Evolutionary conservation across 257 asterid genomes (phyloP).

Genomic region (Anisodus tanguticus): DNA sequence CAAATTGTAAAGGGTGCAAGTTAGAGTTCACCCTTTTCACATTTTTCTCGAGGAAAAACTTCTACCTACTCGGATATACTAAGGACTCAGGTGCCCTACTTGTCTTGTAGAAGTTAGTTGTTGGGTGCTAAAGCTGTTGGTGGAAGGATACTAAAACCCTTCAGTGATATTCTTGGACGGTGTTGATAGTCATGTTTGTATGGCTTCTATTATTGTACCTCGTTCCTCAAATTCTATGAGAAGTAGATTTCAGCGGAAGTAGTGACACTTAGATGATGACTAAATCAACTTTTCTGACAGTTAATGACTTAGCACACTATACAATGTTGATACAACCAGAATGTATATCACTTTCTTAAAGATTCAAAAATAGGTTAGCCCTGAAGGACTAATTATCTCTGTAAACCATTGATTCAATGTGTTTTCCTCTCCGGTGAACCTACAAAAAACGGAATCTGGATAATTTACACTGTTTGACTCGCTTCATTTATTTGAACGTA

Average conservation of each 20-base stretch:
- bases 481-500: not conserved
- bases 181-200: not conserved
- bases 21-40: not conserved
- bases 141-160: not conserved
- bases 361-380: constrained; percentile 2
- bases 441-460: not conserved
- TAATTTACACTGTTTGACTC: not conserved
- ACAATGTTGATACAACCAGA: not conserved
- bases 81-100: not conserved
- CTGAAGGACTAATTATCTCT: not conserved
- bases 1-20: not conserved
- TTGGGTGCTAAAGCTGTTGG: constrained; percentile 14
- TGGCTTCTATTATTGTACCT: not conserved
- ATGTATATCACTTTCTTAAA: not conserved
- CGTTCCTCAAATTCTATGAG: constrained; percentile 3
- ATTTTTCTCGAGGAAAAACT: not conserved
- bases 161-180: not conserved
- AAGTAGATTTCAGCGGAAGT: not conserved
- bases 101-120: not conserved
- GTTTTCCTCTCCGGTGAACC: constrained; percentile 10
- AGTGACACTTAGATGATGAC: not conserved
- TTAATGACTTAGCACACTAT: not conserved
- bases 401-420: not conserved
- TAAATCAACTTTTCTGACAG: not conserved
- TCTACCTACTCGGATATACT: not conserved